Base-by-base conservation (phyloP, 2,329 filamentous ascomycete genomes). In the Alternaria hordeiaustralica region DNA sequence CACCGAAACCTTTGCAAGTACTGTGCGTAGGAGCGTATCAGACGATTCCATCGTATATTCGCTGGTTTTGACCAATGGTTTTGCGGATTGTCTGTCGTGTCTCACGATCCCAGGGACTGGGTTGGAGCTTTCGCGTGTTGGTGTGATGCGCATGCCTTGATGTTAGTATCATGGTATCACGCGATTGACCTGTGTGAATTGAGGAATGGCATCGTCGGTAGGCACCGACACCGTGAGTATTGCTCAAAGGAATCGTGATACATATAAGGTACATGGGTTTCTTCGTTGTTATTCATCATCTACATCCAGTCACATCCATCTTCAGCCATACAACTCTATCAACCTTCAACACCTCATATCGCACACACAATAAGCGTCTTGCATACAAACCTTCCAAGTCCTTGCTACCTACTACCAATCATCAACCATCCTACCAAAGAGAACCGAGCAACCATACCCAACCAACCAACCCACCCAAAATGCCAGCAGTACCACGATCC, bases 401-500 rank as follows among this genome's bases (percentile, higher is more conserved):
- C n/a, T n/a, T n/a, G n/a, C n/a, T n/a, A n/a, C n/a, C n/a, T n/a
- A n/a, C n/a, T n/a, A n/a, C n/a, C n/a, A n/a, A n/a, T n/a, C n/a
- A n/a, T n/a, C n/a, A n/a, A n/a, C n/a, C n/a, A n/a, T n/a, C n/a
- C n/a, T n/a, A n/a, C n/a, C n/a, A n/a, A n/a, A n/a, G n/a, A n/a
- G n/a, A n/a, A n/a, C n/a, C n/a, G n/a, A n/a, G n/a, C n/a, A n/a
- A n/a, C n/a, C n/a, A n/a, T n/a, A n/a, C n/a, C n/a, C n/a, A n/a
- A n/a, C n/a, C n/a, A n/a, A n/a, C 18, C 21, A 46, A 51, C 20
- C 28, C 25, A 12, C 25, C 2, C 45, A 77, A 28, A 54, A 79
- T 79, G 78, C 77, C 78, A 25, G 69, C 60, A 54, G 57, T 64
- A 50, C 53, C 77, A 6, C 77, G 77, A 58, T 77, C 77, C 13